phyloP scores from a whole-genome alignment of 768 basidiomycete species.

The Sistotremastrum niveocremeum region DNA sequence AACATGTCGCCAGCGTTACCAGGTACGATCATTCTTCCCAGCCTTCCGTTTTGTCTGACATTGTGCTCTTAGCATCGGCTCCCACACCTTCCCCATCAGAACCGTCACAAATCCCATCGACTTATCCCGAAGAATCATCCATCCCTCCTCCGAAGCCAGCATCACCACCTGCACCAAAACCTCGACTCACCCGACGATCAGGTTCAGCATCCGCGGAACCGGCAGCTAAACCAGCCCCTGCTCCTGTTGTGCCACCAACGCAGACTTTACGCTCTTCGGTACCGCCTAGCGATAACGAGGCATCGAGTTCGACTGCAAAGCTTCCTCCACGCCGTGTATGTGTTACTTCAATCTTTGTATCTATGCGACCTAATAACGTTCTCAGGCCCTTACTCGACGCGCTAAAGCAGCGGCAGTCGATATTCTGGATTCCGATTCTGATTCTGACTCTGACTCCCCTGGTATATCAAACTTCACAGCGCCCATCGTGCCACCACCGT shows the following conservation, averaged over 20 bases:
- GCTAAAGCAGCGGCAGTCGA: slow-evolving; percentile 23
- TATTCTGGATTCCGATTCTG: slow-evolving; percentile 32
- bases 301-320: slow-evolving; percentile 7
- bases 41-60: neutral
- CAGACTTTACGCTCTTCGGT: neutral
- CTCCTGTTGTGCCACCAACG: slow-evolving; percentile 9
- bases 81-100: slow-evolving; percentile 22
- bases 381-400: slow-evolving; percentile 31
- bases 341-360: slow-evolving; percentile 7
- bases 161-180: slow-evolving; percentile 4
- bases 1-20: slow-evolving; percentile 15
- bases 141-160: slow-evolving; percentile 15
- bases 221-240: slow-evolving; percentile 8
- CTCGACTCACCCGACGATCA: slow-evolving; percentile 14
- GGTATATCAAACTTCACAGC: slow-evolving; percentile 5
- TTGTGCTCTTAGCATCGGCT: neutral
- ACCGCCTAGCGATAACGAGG: neutral
- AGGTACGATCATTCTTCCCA: slow-evolving; percentile 11
- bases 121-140: slow-evolving; percentile 37
- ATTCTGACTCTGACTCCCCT: slow-evolving; percentile 20
- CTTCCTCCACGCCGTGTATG: slow-evolving; percentile 17
- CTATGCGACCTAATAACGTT: neutral
- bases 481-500: neutral
- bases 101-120: slow-evolving; percentile 39
- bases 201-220: slow-evolving; percentile 29